A percentile compares a stretch with the other conserved stretches of the same genome.
Evolutionary conservation across 2,329 filamentous ascomycete genomes (phyloP).

Genomic region (Cryphonectria nitschkei): DNA sequence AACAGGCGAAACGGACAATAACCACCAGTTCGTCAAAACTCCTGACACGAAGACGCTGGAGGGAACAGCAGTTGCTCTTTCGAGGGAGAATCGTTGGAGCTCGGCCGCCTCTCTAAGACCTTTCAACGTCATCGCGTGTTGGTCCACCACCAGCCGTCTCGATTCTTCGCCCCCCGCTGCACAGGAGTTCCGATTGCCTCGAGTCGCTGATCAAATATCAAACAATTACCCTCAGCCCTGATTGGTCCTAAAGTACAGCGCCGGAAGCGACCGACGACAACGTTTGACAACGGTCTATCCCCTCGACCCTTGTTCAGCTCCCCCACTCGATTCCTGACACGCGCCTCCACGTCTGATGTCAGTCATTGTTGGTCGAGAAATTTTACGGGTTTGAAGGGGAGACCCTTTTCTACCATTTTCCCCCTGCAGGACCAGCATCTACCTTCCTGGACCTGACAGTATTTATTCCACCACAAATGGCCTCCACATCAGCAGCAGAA

Average conservation of each 20-base stretch:
- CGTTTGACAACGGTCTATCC: background rate
- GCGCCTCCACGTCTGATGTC: conserved; percentile 26
- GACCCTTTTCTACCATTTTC: conserved; percentile 19
- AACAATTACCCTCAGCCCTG: background rate
- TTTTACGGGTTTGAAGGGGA: conserved; percentile 10
- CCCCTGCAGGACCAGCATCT: conserved; percentile 14
- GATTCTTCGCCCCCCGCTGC: background rate
- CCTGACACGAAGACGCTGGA: background rate
- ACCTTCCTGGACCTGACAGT: background rate
- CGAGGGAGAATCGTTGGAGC: background rate
- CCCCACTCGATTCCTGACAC: conserved; percentile 18
- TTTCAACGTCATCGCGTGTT: conserved; percentile 8
- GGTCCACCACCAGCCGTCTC: background rate
- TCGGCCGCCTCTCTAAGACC: background rate
- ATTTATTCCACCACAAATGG: conserved; percentile 19
- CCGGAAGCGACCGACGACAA: background rate
- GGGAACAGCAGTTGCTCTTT: background rate
- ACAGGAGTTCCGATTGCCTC: background rate
- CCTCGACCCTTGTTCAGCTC: conserved; percentile 12
- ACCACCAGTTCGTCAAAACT: background rate
- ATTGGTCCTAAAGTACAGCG: background rate
- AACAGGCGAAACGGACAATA: background rate
- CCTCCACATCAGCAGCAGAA: conserved; percentile 25
- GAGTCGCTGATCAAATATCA: background rate
- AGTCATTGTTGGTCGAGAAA: conserved; percentile 15